Base-by-base conservation (phyloP, 164 flowering plant genomes). In the Echeveria elegans region DNA sequence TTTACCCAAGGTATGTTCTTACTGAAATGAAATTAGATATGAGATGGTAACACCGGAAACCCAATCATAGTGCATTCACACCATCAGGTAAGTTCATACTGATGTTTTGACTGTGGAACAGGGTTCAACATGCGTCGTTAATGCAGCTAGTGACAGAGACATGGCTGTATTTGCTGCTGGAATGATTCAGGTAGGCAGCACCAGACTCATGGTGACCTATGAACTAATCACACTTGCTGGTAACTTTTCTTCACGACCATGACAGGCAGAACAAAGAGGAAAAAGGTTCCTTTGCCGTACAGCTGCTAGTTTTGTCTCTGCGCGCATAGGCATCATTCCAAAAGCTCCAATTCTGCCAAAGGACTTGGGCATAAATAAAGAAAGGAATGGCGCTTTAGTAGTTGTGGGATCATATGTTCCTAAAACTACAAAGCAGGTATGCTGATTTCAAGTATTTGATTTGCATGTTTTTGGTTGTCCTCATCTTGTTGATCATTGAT, bases 371-470 rank as follows among this genome's bases (percentile, higher is more conserved):
- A 72, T 83, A 50, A 66, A 68, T 64, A 78, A 70, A 72, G 84
- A 82, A 76, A 85, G 82, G 67, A 83, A 69, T 66, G 97, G 98
- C 61, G 98, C 89, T 34, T 87, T 95, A 38, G 84, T 95, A 58
- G 85, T 95, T 76, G 97, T 95, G 59, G 98, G 98, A 37, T 95
- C 99, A 68, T 95, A 95, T 80, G 99, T 95, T 70, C 97, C 98
- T 12, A 95, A 92, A 75, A 95, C 99, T 48, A 92, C 98, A 64
- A 86, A 84, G 70, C 99, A 95, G 96, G 97, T 90, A n/a, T 21
- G 61, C 50, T 9, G 37, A 68, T 64, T 65, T 59, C 36, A 73
- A 21, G 64, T 31, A 52, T 30, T n/a, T 32, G 9, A 29, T 65
- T 40, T n/a, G n/a, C n/a, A 43, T 12, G 63, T 38, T 1, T 34